A percentile compares a stretch with the other conserved stretches of the same genome.
Conservation (phyloP, 768 basidiomycete species). For the Amyloporia xantha region DNA sequence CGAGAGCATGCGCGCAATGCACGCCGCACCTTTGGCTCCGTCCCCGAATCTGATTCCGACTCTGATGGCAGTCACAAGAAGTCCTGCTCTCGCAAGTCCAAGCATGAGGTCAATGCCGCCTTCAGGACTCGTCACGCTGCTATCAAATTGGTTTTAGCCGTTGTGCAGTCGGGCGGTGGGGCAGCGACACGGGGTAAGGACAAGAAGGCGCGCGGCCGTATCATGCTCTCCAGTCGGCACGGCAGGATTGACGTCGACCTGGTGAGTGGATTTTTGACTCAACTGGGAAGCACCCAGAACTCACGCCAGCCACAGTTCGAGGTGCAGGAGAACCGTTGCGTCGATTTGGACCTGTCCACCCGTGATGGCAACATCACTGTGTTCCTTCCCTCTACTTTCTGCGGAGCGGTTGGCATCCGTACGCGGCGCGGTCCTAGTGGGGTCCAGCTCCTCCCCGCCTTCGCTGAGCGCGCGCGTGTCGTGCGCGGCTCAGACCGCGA, state of each 20-base stretch:
- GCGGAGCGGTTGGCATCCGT: conserved; percentile 13
- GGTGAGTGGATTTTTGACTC: conserved; percentile 10
- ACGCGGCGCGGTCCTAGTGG: background rate
- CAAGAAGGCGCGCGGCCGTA: conserved; percentile 5
- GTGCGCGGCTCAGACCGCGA: conserved; percentile 12
- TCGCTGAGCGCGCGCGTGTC: conserved; percentile 14
- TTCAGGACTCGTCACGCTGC: conserved; percentile 21
- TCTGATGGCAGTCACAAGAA: background rate
- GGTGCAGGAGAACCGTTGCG: conserved; percentile 6
- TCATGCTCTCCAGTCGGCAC: conserved; percentile 14
- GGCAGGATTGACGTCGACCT: conserved; percentile 19
- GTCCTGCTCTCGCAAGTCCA: background rate
- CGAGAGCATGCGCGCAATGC: conserved; percentile 1
- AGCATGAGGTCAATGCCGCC: conserved; percentile 14
- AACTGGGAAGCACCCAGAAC: background rate
- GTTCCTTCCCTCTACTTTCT: conserved; percentile 14
- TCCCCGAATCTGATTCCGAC: background rate
- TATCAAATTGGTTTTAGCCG: conserved; percentile 18
- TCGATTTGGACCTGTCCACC: conserved; percentile 12
- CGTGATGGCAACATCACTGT: conserved; percentile 11
- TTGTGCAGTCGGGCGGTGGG: conserved; percentile 4
- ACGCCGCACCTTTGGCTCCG: background rate
- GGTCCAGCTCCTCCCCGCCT: conserved; percentile 12
- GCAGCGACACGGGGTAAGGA: background rate
- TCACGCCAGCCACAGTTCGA: conserved; percentile 3